Conservation (phyloP, 352 stramenopile genomes). For the Phytophthora hibernalis region DNA sequence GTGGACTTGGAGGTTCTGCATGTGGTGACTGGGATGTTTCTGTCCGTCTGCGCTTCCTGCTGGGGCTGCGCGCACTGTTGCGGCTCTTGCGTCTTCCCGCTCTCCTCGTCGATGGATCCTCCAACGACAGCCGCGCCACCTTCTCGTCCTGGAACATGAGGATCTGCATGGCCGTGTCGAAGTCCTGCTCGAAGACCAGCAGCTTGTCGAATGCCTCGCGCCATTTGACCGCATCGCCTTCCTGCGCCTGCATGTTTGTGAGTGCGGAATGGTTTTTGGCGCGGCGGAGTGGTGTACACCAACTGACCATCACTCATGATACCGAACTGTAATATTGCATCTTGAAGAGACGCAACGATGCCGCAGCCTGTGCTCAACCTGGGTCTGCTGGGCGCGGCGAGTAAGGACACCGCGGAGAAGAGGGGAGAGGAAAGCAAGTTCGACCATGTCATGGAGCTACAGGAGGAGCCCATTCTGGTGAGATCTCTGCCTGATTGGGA, state of each 20-base stretch:
- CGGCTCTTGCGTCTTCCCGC: slow-evolving; percentile 13
- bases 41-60: slow-evolving; percentile 19
- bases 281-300: slow-evolving; percentile 17
- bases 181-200: slow-evolving; percentile 69
- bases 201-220: slow-evolving; percentile 36
- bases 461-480: slow-evolving; percentile 64
- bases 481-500: neutral
- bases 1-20: slow-evolving; percentile 10
- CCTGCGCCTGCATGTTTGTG: slow-evolving; percentile 13
- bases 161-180: slow-evolving; percentile 74
- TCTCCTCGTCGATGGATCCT: slow-evolving; percentile 27
- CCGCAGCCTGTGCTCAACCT: slow-evolving; percentile 36
- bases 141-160: slow-evolving; percentile 60
- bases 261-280: slow-evolving; percentile 24
- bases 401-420: slow-evolving; percentile 22
- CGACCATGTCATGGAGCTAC: slow-evolving; percentile 61
- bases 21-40: neutral
- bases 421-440: slow-evolving; percentile 58
- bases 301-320: slow-evolving; percentile 29
- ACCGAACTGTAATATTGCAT: slow-evolving; percentile 5
- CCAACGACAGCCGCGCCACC: slow-evolving; percentile 49
- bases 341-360: slow-evolving; percentile 38
- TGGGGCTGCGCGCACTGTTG: slow-evolving; percentile 11
- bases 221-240: neutral
- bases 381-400: slow-evolving; percentile 28